phyloP scores from a whole-genome alignment of 164 flowering plant genomes.

The Dillenia suffruticosa region DNA sequence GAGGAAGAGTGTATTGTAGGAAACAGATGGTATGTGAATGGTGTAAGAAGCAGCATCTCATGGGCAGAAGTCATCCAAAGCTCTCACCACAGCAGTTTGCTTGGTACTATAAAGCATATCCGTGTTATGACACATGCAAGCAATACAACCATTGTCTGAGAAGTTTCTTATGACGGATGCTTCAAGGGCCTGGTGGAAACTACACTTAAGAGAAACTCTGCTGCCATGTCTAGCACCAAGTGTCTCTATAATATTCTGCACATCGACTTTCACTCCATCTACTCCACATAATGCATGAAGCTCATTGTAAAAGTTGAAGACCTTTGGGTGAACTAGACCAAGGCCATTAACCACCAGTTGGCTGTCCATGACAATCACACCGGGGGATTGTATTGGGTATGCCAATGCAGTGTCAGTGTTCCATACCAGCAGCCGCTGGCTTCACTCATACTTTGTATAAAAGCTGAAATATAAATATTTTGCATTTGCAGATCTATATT shows the following conservation, averaged over 20 bases:
- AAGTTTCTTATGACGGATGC: constrained; percentile 81
- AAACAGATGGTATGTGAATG: constrained; percentile 89
- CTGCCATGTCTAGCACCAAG: constrained; percentile 92
- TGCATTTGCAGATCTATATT: no score
- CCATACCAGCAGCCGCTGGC: constrained; percentile 82
- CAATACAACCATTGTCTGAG: constrained; percentile 84
- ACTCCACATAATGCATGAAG: constrained; percentile 88
- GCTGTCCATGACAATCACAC: constrained; percentile 85
- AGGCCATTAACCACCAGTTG: constrained; percentile 68
- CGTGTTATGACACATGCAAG: constrained; percentile 90
- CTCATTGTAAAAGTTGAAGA: constrained; percentile 88
- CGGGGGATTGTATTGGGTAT: constrained; percentile 82
- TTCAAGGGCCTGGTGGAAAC: constrained; percentile 85
- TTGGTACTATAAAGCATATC: constrained; percentile 84
- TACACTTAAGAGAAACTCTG: constrained; percentile 77
- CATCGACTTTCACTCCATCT: constrained; percentile 95
- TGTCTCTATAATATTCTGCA: constrained; percentile 88
- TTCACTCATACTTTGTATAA: constrained; percentile 39
- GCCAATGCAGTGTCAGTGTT: constrained; percentile 75
- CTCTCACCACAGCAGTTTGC: constrained; percentile 88
- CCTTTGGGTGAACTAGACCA: constrained; percentile 87
- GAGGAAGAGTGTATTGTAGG: constrained; percentile 87
- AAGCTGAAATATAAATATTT: no score
- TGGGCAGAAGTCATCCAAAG: constrained; percentile 95
- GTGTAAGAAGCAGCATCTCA: constrained; percentile 95